A percentile compares a stretch with the other conserved stretches of the same genome.
These are phyloP conservation scores for Neurospora tetraspora DNA, from an alignment of 495 filamentous ascomycete species.

Conservation along the genomic window DNA sequence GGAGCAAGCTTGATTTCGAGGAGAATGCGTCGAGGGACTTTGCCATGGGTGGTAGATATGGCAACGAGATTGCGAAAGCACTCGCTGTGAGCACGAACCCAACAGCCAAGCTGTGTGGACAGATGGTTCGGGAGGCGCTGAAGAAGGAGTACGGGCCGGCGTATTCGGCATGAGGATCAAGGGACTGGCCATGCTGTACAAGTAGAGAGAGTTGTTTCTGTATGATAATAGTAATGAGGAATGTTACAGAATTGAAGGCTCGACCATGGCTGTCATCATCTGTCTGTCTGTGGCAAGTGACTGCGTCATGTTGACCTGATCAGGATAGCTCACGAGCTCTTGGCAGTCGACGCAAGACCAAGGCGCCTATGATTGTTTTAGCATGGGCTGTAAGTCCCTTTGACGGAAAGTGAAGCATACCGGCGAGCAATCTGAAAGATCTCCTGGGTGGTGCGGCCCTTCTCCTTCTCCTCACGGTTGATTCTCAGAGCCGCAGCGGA, in stretches of 20 bases:
- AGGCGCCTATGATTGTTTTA: constrained; percentile 13
- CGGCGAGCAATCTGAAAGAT: constrained; percentile 39
- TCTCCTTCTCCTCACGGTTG: constrained; percentile 73
- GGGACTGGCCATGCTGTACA: not conserved
- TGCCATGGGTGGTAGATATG: constrained; percentile 63
- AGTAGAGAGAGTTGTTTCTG: not conserved
- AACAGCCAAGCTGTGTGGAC: constrained; percentile 79
- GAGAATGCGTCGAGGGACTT: constrained; percentile 67
- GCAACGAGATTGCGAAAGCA: constrained; percentile 65
- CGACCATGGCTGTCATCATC: not conserved
- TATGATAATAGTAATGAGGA: not conserved
- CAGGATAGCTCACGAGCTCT: constrained; percentile 8
- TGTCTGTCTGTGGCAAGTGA: not conserved
- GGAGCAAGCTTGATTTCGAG: constrained; percentile 50
- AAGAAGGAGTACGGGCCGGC: constrained; percentile 55
- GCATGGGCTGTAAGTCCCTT: not conserved
- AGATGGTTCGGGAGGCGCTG: constrained; percentile 79
- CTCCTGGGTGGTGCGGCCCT: constrained; percentile 43
- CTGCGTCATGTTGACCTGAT: not conserved
- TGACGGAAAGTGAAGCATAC: constrained; percentile 20
- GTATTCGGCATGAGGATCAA: constrained; percentile 18
- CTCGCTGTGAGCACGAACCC: constrained; percentile 77
- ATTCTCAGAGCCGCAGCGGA: constrained; percentile 58
- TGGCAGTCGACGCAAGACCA: constrained; percentile 8
- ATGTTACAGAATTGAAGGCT: not conserved